Base-by-base conservation (phyloP, 306 rosid genomes). In the Pterocarpus santalinus region DNA sequence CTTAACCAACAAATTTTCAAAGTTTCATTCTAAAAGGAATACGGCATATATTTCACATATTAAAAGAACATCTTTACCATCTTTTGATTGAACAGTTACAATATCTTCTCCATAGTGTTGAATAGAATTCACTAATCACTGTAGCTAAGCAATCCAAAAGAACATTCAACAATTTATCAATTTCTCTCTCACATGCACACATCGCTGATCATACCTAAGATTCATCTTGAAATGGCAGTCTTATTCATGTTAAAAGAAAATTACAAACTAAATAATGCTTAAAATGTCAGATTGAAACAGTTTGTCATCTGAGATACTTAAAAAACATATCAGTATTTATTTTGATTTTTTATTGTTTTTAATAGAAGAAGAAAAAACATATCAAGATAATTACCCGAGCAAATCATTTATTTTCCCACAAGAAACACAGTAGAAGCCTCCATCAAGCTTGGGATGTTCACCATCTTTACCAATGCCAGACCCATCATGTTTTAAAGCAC, bases 331-430 rank as follows among this genome's bases (percentile, higher is more conserved):
- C 28, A 55, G 30, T 55, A 15, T 15, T 22, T 11, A 0, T 10
- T 47, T 47, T 9, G 28, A 22, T 22, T 22, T 22, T 22, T 22
- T 22, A 22, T 22, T 22, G 28, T 22, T 22, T 22, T 22, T 2
- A 47, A 47, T 47, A 9, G 15, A 47, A 12, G 13, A 9, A 12
- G 53, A 47, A 12, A 47, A 47, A 12, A 55, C 28, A n/a, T 5
- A 55, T n/a, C 76, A 52, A 70, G 35, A 77, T 52, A 76, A 67
- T 91, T 92, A 93, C 98, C 99, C 90, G 9, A 93, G 96, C 80
- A 95, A 87, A 88, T 93, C 97, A 85, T 93, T 95, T 73, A 88
- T 58, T 86, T 95, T 92, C 77, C 98, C 88, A 82, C 99, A 95
- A 33, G 96, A 87, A 66, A 92, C 86, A 75, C 99, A 95, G 79